These are phyloP conservation scores for Parathielavia appendiculata DNA, from an alignment of 495 filamentous ascomycete genomes.

Conservation along the genomic window DNA sequence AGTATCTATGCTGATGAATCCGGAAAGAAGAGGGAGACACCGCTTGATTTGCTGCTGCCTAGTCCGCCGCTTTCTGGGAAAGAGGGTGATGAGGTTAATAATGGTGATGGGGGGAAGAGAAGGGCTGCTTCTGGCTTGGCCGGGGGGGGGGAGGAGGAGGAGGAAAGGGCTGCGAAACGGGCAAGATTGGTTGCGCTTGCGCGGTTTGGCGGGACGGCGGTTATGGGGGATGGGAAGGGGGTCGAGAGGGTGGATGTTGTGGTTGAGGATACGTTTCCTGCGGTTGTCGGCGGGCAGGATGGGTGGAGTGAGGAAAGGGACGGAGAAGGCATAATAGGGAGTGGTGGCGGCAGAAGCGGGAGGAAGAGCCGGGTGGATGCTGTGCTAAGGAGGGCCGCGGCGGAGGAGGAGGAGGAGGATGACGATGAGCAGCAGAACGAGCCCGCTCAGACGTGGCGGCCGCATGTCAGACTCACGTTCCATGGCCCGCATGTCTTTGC, in stretches of 20 bases:
- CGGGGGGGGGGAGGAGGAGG: slow-evolving; percentile 27
- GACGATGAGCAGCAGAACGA: slow-evolving; percentile 23
- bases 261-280: slow-evolving; percentile 52
- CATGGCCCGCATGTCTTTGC: slow-evolving; percentile 75
- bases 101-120: not conserved
- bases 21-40: slow-evolving; percentile 52
- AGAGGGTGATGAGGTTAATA: no score
- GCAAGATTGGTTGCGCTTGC: slow-evolving; percentile 45
- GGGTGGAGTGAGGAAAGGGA: slow-evolving; percentile 28
- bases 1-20: slow-evolving; percentile 63
- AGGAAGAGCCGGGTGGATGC: slow-evolving; percentile 33
- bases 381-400: slow-evolving; percentile 20
- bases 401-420: slow-evolving; percentile 28
- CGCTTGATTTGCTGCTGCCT: slow-evolving; percentile 49
- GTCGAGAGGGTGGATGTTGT: slow-evolving; percentile 58
- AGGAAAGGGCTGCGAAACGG: slow-evolving; percentile 38
- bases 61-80: slow-evolving; percentile 33
- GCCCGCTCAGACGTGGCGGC: slow-evolving; percentile 39
- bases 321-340: slow-evolving; percentile 6
- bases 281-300: slow-evolving; percentile 11
- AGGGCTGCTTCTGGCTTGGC: slow-evolving; percentile 18
- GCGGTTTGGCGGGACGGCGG: slow-evolving; percentile 51
- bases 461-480: slow-evolving; percentile 60
- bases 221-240: slow-evolving; percentile 49
- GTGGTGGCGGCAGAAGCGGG: not conserved